phyloP scores from a whole-genome alignment of 2,329 filamentous ascomycete species.

The Dothiorella sarmentorum region DNA sequence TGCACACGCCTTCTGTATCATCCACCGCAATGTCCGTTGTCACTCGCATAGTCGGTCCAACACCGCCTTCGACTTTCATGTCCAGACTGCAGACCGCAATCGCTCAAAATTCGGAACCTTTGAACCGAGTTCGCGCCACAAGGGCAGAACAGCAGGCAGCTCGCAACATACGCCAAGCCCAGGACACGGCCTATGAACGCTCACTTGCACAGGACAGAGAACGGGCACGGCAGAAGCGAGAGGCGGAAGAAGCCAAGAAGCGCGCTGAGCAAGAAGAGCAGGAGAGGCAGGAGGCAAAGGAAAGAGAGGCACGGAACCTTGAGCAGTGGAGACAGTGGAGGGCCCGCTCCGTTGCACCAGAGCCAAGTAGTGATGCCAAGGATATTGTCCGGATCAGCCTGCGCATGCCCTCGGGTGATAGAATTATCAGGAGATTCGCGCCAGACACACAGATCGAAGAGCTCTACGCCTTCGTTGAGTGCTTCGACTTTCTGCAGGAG shows the following conservation, averaged over 20 bases:
- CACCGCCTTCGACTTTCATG: slow-evolving; percentile 67
- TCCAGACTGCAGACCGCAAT: slow-evolving; percentile 72
- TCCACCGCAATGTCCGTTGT: slow-evolving; percentile 88
- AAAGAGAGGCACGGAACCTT: slow-evolving; percentile 52
- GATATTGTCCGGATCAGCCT: slow-evolving; percentile 70
- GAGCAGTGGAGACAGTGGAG: slow-evolving; percentile 81
- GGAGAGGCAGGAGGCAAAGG: slow-evolving; percentile 60
- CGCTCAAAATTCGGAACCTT: slow-evolving; percentile 69
- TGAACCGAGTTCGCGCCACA: slow-evolving; percentile 71
- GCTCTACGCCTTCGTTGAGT: slow-evolving; percentile 94
- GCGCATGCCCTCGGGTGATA: slow-evolving; percentile 62
- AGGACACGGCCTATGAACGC: slow-evolving; percentile 90
- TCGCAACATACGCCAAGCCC: slow-evolving; percentile 77
- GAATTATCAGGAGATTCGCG: slow-evolving; percentile 73
- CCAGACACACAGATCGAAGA: slow-evolving; percentile 74
- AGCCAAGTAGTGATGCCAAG: slow-evolving; percentile 63
- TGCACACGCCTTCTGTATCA: slow-evolving; percentile 80
- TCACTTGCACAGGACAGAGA: slow-evolving; percentile 86
- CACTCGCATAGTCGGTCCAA: slow-evolving; percentile 70
- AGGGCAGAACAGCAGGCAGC: slow-evolving; percentile 76
- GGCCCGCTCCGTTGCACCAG: slow-evolving; percentile 60
- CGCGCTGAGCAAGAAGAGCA: slow-evolving; percentile 65
- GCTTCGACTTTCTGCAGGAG: slow-evolving; percentile 63
- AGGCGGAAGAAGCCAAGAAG: slow-evolving; percentile 65
- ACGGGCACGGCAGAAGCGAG: slow-evolving; percentile 69